Percentiles rank a stretch among this genome's conserved stretches.
phyloP scores from a whole-genome alignment of 225 moss, liverwort and hornwort species.

The Pleurozium schreberi region DNA sequence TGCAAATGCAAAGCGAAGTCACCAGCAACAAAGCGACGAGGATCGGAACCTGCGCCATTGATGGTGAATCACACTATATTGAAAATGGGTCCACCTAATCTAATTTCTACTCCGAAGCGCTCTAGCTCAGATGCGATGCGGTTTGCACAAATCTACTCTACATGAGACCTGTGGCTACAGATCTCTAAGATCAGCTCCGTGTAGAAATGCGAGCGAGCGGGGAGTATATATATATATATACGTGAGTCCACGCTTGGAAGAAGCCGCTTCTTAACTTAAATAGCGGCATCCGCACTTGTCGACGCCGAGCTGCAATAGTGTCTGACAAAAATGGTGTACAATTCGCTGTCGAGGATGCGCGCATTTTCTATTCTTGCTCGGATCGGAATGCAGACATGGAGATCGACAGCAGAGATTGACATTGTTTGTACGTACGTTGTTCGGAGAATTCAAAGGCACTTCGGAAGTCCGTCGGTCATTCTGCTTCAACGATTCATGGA shows the following conservation, averaged over 20 bases:
- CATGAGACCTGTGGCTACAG: no score
- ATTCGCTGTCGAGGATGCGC: not conserved
- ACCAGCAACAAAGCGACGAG: not conserved
- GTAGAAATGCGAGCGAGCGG: fast-evolving
- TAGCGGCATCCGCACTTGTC: not conserved
- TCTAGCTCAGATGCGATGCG: no score
- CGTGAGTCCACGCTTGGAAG: not conserved
- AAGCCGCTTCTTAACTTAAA: not conserved
- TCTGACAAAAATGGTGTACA: not conserved
- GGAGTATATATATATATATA: no score
- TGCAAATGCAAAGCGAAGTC: not conserved
- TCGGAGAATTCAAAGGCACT: not conserved
- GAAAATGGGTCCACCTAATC: not conserved
- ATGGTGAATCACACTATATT: not conserved
- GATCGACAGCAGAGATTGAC: not conserved
- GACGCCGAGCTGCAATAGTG: not conserved
- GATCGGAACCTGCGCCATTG: not conserved
- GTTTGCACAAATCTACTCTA: no score
- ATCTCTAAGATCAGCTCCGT: not conserved
- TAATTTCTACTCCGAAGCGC: not conserved
- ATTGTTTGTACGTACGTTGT: no score
- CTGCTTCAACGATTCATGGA: not conserved
- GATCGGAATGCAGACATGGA: not conserved
- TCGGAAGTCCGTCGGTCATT: not conserved
- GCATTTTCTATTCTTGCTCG: not conserved